Base-by-base conservation (phyloP, 2,329 filamentous ascomycete genomes). In the Aspergillus persii region DNA sequence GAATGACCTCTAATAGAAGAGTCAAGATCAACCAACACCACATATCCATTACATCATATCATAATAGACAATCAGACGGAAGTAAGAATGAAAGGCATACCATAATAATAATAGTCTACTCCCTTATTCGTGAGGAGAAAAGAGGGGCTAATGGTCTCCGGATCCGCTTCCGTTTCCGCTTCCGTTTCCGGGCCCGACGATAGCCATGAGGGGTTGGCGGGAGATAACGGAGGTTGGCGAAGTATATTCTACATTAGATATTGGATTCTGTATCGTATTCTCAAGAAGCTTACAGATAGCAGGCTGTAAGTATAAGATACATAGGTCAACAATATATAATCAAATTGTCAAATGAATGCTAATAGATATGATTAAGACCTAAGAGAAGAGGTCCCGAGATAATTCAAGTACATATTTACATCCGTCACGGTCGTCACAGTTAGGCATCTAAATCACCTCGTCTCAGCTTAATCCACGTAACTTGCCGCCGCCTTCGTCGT, bases 401-500 rank as follows among this genome's bases (percentile, higher is more conserved):
- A 23, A 23, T 23, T 23, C 18, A 23, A 23, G 12, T 33, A 15
- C 11, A 46, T 3, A 15, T 9, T 36, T 12, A 31, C 8, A 5
- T 11, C 15, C 33, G 33, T 36, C 33, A 36, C 33, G 11, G 33
- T 36, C 33, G 15, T 36, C 33, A 36, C 15, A 36, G 33, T 12
- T 8, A 36, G 3, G 3, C 1, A 36, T 36, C 33, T 36, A 12
- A 39, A n/a, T 41, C 36, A 41, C 5, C 15, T 36, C 33, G 11
- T 9, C 31, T 31, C 36, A 41, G 4, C 3, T 61, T 41, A 68
- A 49, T 66, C 64, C 8, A 52, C 58, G 56, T 67, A 75, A 46
- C 66, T 68, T 29, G 73, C 74, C 8, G 79, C 71, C 59, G 75
- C 74, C 52, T 73, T 77, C 2, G 82, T 84, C 61, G 82, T 79